These are phyloP conservation scores for Emmonsia crescens DNA, from an alignment of 2,329 filamentous ascomycete species.

Conservation along the genomic window DNA sequence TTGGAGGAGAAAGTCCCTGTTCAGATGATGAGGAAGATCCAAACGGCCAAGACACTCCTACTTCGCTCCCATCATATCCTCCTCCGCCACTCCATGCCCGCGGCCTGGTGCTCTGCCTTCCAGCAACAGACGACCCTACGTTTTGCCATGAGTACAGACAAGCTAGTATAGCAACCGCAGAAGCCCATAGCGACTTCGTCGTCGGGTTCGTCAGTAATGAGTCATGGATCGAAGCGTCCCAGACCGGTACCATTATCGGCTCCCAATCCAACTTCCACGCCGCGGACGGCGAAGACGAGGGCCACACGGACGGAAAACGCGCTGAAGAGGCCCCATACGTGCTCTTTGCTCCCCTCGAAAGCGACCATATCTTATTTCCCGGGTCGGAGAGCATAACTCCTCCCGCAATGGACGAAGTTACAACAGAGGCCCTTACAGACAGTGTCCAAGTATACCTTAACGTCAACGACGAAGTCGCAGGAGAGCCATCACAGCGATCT, in stretches of 20 bases:
- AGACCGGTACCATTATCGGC: conserved; percentile 8
- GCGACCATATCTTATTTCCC: conserved; percentile 11
- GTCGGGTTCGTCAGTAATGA: conserved; percentile 28
- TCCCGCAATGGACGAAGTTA: not conserved
- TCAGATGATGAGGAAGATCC: conserved; percentile 6
- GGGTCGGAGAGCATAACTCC: not conserved
- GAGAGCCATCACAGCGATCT: not conserved
- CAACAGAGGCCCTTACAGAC: not conserved
- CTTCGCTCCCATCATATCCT: conserved; percentile 8
- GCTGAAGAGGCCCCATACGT: conserved; percentile 12
- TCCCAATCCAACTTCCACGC: not conserved
- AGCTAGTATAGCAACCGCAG: conserved; percentile 28
- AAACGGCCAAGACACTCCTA: conserved; percentile 7
- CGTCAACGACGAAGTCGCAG: not conserved
- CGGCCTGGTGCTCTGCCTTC: conserved; percentile 27
- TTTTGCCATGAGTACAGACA: conserved; percentile 26
- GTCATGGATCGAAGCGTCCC: conserved; percentile 25
- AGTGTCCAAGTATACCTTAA: not conserved
- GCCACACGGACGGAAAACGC: conserved; percentile 1
- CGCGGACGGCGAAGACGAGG: conserved; percentile 10
- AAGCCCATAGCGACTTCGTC: conserved; percentile 32
- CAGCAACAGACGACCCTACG: conserved; percentile 20
- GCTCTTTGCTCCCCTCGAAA: conserved; percentile 21
- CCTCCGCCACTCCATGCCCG: conserved; percentile 27
- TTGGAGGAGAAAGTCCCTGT: conserved; percentile 4